Evolutionary conservation across 345 rosid species (phyloP), one percentile per base, ranked within the genome.

Genomic region (Lepidium didymum): DNA sequence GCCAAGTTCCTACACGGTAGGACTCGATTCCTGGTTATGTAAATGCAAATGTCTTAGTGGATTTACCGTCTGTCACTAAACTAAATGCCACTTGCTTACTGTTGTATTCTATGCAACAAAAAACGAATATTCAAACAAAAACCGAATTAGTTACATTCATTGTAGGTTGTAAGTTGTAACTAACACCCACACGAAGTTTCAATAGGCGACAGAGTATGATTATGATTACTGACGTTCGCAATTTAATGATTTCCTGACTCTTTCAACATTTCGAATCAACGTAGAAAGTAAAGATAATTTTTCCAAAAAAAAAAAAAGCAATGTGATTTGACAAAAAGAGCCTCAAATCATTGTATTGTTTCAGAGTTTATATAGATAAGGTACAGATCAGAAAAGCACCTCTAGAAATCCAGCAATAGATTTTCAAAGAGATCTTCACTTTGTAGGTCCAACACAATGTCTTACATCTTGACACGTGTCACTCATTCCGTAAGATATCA

Each of bases 341-440:
- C 77, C 77, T 74, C 41, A 67, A 67, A 74, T 74, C 56, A 60
- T 67, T 74, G 73, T 35, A 4, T 4, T 5, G 31, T 42, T 51
- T 23, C 42, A 55, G 60, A 46, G 60, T 38, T 34, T 4, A 18
- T 41, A 0, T 21, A 41, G 77, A 74, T 74, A 74, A 74, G 77
- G 64, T 67, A 60, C 73, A 60, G 77, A 74, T 74, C 33, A 74
- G 62, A 67, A 67, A 53, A 16, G 9, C 68, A 67, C 64, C 77
- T 59, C 73, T 60, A 29, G 18, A 74, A 52, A 74, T 67, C 68
- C 2, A 74, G 58, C 56, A 67, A 74, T 67, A 59, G 73, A 67
- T 74, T 67, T 23, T 65, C 71, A 29, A 37, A 47, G 37, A 38
- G 33, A 60, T 51, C 61, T 52, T 18, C 12, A 34, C 15, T 8